Conservation (phyloP, 768 basidiomycete genomes). For the Boletus insuetus region DNA sequence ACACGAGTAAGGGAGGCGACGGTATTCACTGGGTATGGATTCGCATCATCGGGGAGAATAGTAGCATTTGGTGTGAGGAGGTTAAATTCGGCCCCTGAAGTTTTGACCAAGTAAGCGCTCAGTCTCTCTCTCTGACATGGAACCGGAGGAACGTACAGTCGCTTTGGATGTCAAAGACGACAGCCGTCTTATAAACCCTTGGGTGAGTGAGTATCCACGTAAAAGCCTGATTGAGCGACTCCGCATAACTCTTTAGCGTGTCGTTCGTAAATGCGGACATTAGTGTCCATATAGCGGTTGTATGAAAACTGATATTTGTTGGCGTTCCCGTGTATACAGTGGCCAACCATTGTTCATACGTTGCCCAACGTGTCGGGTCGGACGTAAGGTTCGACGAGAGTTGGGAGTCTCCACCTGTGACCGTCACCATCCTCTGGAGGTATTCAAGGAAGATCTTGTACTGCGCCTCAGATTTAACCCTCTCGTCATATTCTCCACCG, state of each 20-base stretch:
- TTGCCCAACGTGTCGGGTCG: not conserved
- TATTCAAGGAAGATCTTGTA: constrained; percentile 4
- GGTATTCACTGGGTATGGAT: not conserved
- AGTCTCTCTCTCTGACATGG: not conserved
- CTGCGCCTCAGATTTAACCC: constrained; percentile 4
- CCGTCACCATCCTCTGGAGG: constrained; percentile 4
- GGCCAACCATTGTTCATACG: not conserved
- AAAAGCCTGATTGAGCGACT: not conserved
- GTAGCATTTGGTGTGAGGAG: not conserved
- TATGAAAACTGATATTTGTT: not conserved
- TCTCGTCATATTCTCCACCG: constrained; percentile 1
- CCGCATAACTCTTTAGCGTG: not conserved
- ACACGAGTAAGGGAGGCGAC: not conserved
- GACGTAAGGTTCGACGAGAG: not conserved
- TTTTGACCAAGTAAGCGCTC: too few species aligned
- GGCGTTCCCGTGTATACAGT: not conserved
- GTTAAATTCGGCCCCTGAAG: constrained; percentile 5
- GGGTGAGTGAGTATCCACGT: constrained; percentile 4
- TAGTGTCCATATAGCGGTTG: constrained; percentile 1
- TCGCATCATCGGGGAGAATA: not conserved
- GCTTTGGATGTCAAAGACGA: constrained; percentile 6
- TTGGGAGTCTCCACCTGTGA: not conserved
- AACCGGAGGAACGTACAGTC: not conserved
- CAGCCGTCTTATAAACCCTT: not conserved
- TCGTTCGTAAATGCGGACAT: not conserved